These are phyloP conservation scores for Ceratobasidium sp. DNA, from an alignment of 1,284 basidiomycete species.

Conservation along the genomic window DNA sequence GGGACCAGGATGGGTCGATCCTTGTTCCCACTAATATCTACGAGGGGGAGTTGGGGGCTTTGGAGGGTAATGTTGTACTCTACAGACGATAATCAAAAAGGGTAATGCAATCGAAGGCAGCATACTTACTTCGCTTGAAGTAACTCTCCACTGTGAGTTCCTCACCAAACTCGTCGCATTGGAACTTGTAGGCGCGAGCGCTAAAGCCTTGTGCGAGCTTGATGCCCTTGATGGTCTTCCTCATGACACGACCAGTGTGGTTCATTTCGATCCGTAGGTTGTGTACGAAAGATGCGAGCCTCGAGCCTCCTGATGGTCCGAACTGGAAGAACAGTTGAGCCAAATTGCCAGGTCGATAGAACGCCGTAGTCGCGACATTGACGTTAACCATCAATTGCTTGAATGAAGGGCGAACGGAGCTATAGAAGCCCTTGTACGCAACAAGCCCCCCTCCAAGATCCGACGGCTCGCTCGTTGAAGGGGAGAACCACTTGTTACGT, in stretches of 20 bases:
- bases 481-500: slow-evolving; percentile 76
- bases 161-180: slow-evolving; percentile 56
- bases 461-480: slow-evolving; percentile 57
- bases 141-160: slow-evolving; percentile 67
- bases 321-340: slow-evolving; percentile 64
- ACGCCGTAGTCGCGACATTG: slow-evolving; percentile 77
- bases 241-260: slow-evolving; percentile 56
- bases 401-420: slow-evolving; percentile 73
- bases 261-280: slow-evolving; percentile 64
- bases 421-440: slow-evolving; percentile 75
- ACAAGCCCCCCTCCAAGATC: slow-evolving; percentile 55
- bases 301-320: slow-evolving; percentile 56
- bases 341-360: slow-evolving; percentile 69
- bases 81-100: slow-evolving; percentile 45
- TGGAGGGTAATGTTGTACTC: slow-evolving; percentile 63
- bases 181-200: slow-evolving; percentile 59
- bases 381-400: slow-evolving; percentile 80
- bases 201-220: slow-evolving; percentile 41
- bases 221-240: slow-evolving; percentile 60
- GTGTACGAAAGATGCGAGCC: slow-evolving; percentile 59
- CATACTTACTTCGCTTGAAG: slow-evolving; percentile 63
- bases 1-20: slow-evolving; percentile 61
- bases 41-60: slow-evolving; percentile 59
- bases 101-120: background rate
- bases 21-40: slow-evolving; percentile 66